Percentiles rank a stretch among this genome's conserved stretches.
Evolutionary conservation across 768 basidiomycete species (phyloP).

Genomic region (Kwoniella bestiolae): DNA sequence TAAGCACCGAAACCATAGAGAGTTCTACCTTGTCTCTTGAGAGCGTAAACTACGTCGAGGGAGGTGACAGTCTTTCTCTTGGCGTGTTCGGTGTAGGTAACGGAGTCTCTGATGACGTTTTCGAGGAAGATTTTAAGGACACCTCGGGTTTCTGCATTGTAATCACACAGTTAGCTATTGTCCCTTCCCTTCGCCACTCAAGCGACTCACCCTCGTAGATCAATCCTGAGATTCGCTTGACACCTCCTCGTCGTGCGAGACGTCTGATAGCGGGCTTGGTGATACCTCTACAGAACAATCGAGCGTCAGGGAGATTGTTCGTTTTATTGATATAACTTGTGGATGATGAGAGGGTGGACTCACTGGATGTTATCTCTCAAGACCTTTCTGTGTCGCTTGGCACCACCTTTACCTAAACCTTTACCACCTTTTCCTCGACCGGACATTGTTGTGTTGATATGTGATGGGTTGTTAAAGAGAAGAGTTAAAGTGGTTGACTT

Average conservation of each 20-base stretch:
- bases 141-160: constrained; percentile 74
- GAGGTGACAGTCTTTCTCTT: constrained; percentile 65
- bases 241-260: constrained; percentile 95
- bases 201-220: constrained; percentile 74
- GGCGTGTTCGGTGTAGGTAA: constrained; percentile 98
- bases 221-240: constrained; percentile 68
- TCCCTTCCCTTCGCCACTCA: background rate
- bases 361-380: constrained; percentile 66
- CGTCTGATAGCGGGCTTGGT: constrained; percentile 90
- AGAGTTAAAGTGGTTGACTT: constrained; percentile 12
- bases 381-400: constrained; percentile 86
- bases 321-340: background rate
- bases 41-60: constrained; percentile 69
- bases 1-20: constrained; percentile 66
- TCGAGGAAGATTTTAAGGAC: constrained; percentile 78
- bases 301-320: background rate
- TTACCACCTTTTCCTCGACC: constrained; percentile 84
- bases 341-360: constrained; percentile 2
- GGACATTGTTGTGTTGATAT: constrained; percentile 68
- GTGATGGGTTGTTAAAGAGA: constrained; percentile 10
- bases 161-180: background rate
- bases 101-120: constrained; percentile 84
- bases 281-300: constrained; percentile 62
- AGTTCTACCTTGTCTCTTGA: constrained; percentile 66
- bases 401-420: constrained; percentile 93